Percentiles rank a stretch among this genome's conserved stretches.
phyloP scores from a whole-genome alignment of 208 protist genomes.

The Leishmania aethiopica region DNA sequence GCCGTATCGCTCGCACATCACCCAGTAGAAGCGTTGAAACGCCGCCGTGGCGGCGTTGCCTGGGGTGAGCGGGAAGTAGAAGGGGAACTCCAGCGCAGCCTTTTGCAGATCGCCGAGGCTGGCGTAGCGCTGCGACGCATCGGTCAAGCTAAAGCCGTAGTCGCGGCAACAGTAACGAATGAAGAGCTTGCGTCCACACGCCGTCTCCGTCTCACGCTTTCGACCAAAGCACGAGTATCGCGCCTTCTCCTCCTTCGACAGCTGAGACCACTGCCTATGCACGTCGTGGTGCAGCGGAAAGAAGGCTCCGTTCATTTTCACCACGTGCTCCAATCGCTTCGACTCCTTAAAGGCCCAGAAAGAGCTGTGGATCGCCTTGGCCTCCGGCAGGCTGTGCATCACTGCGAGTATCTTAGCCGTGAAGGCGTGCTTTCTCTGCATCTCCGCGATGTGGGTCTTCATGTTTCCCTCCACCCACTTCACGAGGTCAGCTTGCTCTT shows the following conservation, averaged over 20 bases:
- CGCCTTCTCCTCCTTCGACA: constrained; percentile 48
- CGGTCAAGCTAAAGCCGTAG: constrained; percentile 63
- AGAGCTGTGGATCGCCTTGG: constrained; percentile 52
- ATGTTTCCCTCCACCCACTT: constrained; percentile 19
- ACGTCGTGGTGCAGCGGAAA: constrained; percentile 18
- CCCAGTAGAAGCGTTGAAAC: constrained; percentile 68
- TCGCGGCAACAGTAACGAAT: constrained; percentile 66
- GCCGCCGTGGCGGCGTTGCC: constrained; percentile 18
- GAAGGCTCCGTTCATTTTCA: constrained; percentile 40
- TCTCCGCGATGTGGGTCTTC: constrained; percentile 26
- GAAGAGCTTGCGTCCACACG: constrained; percentile 59
- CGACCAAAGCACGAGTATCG: constrained; percentile 64
- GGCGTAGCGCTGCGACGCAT: constrained; percentile 41
- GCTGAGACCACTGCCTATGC: constrained; percentile 23
- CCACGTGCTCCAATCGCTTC: constrained; percentile 37
- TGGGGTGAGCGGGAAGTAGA: constrained; percentile 65
- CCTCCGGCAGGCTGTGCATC: constrained; percentile 55
- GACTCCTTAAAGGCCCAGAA: constrained; percentile 30
- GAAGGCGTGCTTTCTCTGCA: constrained; percentile 52
- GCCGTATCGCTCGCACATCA: constrained; percentile 60
- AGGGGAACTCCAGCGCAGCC: constrained; percentile 82
- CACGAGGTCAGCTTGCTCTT: constrained; percentile 43
- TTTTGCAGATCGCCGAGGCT: constrained; percentile 70
- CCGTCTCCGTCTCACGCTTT: constrained; percentile 26
- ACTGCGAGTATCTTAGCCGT: constrained; percentile 54